Evolutionary conservation across 2,329 filamentous ascomycete species (phyloP).

Genomic region (Trichoderma gracile): DNA sequence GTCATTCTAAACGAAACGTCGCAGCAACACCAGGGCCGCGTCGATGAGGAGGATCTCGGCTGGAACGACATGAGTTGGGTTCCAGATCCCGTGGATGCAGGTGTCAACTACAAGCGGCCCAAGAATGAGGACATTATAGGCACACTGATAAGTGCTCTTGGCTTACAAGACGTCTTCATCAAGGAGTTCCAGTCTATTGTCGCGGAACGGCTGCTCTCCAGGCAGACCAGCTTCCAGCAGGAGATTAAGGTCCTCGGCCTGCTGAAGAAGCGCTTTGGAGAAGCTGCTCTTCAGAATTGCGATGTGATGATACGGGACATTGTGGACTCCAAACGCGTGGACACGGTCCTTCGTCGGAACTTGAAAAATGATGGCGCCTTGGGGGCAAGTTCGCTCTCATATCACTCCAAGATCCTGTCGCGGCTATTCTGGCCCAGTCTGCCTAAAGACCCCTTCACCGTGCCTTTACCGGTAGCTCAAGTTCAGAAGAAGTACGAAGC

Average conservation of each 20-base stretch:
- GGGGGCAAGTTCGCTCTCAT: slow-evolving; percentile 39
- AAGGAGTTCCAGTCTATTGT: slow-evolving; percentile 89
- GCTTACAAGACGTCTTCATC: slow-evolving; percentile 88
- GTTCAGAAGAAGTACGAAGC: slow-evolving; percentile 71
- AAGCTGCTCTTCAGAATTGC: slow-evolving; percentile 82
- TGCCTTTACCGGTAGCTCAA: slow-evolving; percentile 59
- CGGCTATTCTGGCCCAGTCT: slow-evolving; percentile 91
- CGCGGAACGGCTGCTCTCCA: slow-evolving; percentile 74
- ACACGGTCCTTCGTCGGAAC: slow-evolving; percentile 62
- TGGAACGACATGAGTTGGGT: slow-evolving; percentile 94
- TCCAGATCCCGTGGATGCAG: slow-evolving; percentile 89
- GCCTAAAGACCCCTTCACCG: slow-evolving; percentile 65
- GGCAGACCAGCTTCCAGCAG: slow-evolving; percentile 70
- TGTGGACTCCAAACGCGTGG: slow-evolving; percentile 74
- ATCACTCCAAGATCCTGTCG: slow-evolving; percentile 84
- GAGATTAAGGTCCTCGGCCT: slow-evolving; percentile 82
- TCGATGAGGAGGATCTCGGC: slow-evolving; percentile 71
- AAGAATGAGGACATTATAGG: slow-evolving; percentile 90
- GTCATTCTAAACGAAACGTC: slow-evolving; percentile 63
- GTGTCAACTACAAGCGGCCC: slow-evolving; percentile 85
- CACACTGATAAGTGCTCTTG: slow-evolving; percentile 83
- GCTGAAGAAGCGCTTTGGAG: slow-evolving; percentile 85
- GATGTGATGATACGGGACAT: slow-evolving; percentile 98
- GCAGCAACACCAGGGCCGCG: slow-evolving; percentile 52
- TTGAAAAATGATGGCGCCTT: slow-evolving; percentile 28